Evolutionary conservation across 192 early-diverging fungal species (phyloP).

Genomic region (Borealophlyctis nickersoniae): DNA sequence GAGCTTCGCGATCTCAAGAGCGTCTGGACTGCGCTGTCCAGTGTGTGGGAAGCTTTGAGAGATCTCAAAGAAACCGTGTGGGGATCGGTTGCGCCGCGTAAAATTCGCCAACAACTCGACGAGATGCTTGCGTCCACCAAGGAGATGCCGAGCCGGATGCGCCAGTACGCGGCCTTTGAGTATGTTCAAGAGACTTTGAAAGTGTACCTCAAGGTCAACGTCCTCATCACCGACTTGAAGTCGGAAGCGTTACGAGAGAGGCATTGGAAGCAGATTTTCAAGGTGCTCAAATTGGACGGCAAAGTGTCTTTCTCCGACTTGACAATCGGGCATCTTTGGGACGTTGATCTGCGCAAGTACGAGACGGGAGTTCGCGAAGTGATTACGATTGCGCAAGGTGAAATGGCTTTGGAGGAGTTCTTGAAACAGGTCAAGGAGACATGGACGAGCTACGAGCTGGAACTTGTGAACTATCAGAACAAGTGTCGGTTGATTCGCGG

Average conservation of each 20-base stretch:
- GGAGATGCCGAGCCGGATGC: slow-evolving; percentile 94
- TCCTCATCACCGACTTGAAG: slow-evolving; percentile 82
- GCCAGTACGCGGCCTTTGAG: slow-evolving; percentile 95
- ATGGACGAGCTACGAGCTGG: slow-evolving; percentile 89
- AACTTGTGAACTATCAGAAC: slow-evolving; percentile 96
- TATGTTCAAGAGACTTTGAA: slow-evolving; percentile 85
- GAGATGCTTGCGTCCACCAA: slow-evolving; percentile 75
- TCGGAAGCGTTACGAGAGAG: slow-evolving; percentile 94
- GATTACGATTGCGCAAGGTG: slow-evolving; percentile 91
- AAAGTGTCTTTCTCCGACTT: slow-evolving; percentile 71
- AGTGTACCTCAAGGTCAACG: slow-evolving; percentile 75
- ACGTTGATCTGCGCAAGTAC: slow-evolving; percentile 84
- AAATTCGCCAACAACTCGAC: slow-evolving; percentile 85
- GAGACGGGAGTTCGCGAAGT: slow-evolving; percentile 84
- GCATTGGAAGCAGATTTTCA: slow-evolving; percentile 95
- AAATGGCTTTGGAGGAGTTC: slow-evolving; percentile 99
- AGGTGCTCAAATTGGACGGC: slow-evolving; percentile 71
- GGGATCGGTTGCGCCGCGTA: slow-evolving; percentile 83
- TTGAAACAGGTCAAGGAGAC: slow-evolving; percentile 86
- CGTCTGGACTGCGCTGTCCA: slow-evolving; percentile 84
- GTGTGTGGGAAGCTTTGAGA: slow-evolving; percentile 77
- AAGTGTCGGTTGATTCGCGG: slow-evolving; percentile 94
- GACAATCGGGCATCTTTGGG: slow-evolving; percentile 95
- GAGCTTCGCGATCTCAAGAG: slow-evolving; percentile 88
- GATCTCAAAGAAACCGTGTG: slow-evolving; percentile 87